These are phyloP conservation scores for Cephalotrichum gorgonifer DNA, from an alignment of 2,329 filamentous ascomycete species.

Conservation along the genomic window DNA sequence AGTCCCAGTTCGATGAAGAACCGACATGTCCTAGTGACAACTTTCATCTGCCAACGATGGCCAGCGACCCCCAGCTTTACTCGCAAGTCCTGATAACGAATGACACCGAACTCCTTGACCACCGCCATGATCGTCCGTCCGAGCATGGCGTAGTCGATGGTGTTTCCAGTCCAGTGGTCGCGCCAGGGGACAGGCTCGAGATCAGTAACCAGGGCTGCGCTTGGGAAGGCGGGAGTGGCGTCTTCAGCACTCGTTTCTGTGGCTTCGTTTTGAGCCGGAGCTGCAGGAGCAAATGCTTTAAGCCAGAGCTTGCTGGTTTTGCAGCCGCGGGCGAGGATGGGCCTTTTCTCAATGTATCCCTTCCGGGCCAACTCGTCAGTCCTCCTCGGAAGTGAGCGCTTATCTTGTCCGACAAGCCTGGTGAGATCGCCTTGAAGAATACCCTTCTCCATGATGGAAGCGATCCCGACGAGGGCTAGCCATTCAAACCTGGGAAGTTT, in stretches of 20 bases:
- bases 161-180: constrained; percentile 43
- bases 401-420: constrained; percentile 48
- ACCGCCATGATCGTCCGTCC: constrained; percentile 47
- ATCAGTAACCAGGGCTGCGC: constrained; percentile 18
- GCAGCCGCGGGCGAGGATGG: constrained; percentile 44
- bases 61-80: constrained; percentile 44
- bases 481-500: constrained; percentile 48
- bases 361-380: constrained; percentile 49
- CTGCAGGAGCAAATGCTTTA: constrained; percentile 38
- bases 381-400: constrained; percentile 50
- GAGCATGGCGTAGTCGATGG: constrained; percentile 47
- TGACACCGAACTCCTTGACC: constrained; percentile 45
- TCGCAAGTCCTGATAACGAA: constrained; percentile 48
- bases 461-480: constrained; percentile 47
- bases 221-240: constrained; percentile 12
- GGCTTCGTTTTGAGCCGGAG: constrained; percentile 8
- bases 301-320: constrained; percentile 56
- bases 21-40: constrained; percentile 46
- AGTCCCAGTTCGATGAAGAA: constrained; percentile 46
- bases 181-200: constrained; percentile 47
- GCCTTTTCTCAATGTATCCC: constrained; percentile 52
- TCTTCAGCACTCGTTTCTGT: constrained; percentile 6
- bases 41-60: constrained; percentile 50
- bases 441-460: constrained; percentile 39
- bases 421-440: constrained; percentile 52